Conservation (phyloP, 1,284 basidiomycete species). For the Exsudoporus floridanus region DNA sequence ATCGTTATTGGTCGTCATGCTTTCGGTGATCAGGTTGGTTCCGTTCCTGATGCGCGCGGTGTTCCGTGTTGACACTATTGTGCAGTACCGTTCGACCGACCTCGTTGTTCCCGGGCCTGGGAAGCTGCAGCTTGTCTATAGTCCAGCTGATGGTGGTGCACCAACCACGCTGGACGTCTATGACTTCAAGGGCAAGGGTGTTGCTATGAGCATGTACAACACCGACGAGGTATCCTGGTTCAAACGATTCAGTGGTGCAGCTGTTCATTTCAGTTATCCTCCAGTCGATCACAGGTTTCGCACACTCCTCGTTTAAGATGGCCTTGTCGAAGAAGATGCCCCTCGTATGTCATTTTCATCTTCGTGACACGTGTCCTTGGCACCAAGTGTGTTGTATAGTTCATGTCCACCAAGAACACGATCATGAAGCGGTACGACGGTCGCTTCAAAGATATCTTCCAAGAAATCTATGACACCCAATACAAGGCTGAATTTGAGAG, state of each 20-base stretch:
- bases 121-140: slow-evolving; percentile 87
- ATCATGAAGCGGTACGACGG: slow-evolving; percentile 97
- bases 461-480: slow-evolving; percentile 85
- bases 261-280: slow-evolving; percentile 8
- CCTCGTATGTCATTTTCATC: slow-evolving; percentile 48
- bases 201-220: slow-evolving; percentile 94
- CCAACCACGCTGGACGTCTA: slow-evolving; percentile 78
- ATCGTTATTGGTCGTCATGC: slow-evolving; percentile 98
- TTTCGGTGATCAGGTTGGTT: slow-evolving; percentile 82
- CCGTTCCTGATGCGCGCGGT: slow-evolving; percentile 11
- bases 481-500: slow-evolving; percentile 86
- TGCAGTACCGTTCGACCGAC: slow-evolving; percentile 86
- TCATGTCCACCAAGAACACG: slow-evolving; percentile 98
- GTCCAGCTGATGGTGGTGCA: slow-evolving; percentile 68
- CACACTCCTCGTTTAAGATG: slow-evolving; percentile 98
- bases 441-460: slow-evolving; percentile 98
- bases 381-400: slow-evolving; percentile 43
- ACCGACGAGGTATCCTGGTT: slow-evolving; percentile 72
- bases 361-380: neutral
- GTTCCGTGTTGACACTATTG: slow-evolving; percentile 3
- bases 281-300: slow-evolving; percentile 91
- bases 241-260: neutral
- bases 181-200: slow-evolving; percentile 86
- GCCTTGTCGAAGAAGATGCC: slow-evolving; percentile 95
- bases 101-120: slow-evolving; percentile 85